Evolutionary conservation across 2,329 filamentous ascomycete genomes (phyloP), one percentile per base, ranked within the genome.

Genomic region (Triangularia verruculosa): DNA sequence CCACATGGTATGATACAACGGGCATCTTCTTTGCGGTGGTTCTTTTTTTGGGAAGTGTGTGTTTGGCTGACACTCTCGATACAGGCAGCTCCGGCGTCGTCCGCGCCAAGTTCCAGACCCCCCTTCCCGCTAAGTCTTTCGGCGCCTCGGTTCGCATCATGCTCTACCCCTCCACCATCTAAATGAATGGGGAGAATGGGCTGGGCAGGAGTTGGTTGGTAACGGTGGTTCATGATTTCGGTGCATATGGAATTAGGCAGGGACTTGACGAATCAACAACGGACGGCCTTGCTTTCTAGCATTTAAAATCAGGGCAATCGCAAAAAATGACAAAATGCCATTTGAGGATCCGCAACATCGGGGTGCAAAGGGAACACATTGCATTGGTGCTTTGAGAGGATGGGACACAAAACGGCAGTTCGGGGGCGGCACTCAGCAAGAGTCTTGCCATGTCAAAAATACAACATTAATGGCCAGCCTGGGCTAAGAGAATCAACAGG

Each of bases 161-260:
- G 93, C 87, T 97, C 82, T 97, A 97, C 88, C 93, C 93, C 82
- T 96, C 92, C 78, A 93, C 92, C 85, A 95, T 97, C 90, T 97
- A 94, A 69, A 59, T 60, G 58, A 61, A 61, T 59, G 71, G 67
- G 61, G 59, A 61, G 60, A 62, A 61, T 59, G 71, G 67, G 61
- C 73, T 73, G 77, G 80, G 79, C 79, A 78, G 82, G 83, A 85
- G 83, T 86, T 86, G 83, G 83, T 70, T 83, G 80, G 79, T 84
- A 80, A 80, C 79, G 81, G 81, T 80, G 83, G 82, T 85, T 86
- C 79, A 79, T 83, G 82, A 82, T 82, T 81, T 84, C 80, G 80
- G 79, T 82, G 80, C 80, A 81, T 84, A 79, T 78, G 80, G 71
- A 47, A 67, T 66, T 70, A 79, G 82, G 83, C 82, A 83, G 82